Evolutionary conservation across 2,329 filamentous ascomycete species (phyloP).

Genomic region (Claviceps maximensis): DNA sequence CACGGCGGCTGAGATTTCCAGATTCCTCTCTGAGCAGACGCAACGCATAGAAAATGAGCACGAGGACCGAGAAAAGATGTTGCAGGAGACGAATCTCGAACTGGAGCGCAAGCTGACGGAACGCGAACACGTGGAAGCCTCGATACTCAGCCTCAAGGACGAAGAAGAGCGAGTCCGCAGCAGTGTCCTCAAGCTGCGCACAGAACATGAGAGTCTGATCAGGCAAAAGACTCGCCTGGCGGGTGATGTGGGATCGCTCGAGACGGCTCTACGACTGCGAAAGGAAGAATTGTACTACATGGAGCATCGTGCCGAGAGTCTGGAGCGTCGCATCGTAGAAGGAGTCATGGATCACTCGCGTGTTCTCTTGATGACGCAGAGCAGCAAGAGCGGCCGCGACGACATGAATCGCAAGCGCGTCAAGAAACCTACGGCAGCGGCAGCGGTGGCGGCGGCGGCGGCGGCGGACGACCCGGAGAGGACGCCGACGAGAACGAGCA

Average conservation of each 20-base stretch:
- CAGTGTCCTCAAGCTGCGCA: slow-evolving; percentile 43
- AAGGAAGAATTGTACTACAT: slow-evolving; percentile 85
- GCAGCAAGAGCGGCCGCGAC: slow-evolving; percentile 33
- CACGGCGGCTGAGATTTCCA: slow-evolving; percentile 71
- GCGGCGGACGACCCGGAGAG: slow-evolving; percentile 5
- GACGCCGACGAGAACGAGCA: background rate
- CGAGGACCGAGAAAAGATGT: slow-evolving; percentile 63
- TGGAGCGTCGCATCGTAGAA: slow-evolving; percentile 87
- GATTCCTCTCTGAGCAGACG: slow-evolving; percentile 67
- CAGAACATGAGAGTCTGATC: slow-evolving; percentile 61
- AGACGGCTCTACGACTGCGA: slow-evolving; percentile 78
- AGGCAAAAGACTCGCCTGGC: slow-evolving; percentile 68
- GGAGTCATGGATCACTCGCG: slow-evolving; percentile 94
- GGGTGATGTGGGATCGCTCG: slow-evolving; percentile 78
- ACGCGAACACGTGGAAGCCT: slow-evolving; percentile 47
- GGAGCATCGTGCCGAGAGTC: slow-evolving; percentile 73
- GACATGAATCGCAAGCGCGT: slow-evolving; percentile 47
- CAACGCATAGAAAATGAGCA: slow-evolving; percentile 63
- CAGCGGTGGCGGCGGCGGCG: slow-evolving; percentile 3
- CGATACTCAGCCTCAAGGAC: slow-evolving; percentile 35
- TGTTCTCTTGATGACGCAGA: slow-evolving; percentile 67
- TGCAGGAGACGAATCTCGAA: slow-evolving; percentile 67
- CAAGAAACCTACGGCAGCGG: slow-evolving; percentile 24
- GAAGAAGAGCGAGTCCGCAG: slow-evolving; percentile 42
- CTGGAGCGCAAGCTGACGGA: slow-evolving; percentile 63